These are phyloP conservation scores for Colletotrichum cereale DNA, from an alignment of 2,329 filamentous ascomycete species.

Conservation along the genomic window DNA sequence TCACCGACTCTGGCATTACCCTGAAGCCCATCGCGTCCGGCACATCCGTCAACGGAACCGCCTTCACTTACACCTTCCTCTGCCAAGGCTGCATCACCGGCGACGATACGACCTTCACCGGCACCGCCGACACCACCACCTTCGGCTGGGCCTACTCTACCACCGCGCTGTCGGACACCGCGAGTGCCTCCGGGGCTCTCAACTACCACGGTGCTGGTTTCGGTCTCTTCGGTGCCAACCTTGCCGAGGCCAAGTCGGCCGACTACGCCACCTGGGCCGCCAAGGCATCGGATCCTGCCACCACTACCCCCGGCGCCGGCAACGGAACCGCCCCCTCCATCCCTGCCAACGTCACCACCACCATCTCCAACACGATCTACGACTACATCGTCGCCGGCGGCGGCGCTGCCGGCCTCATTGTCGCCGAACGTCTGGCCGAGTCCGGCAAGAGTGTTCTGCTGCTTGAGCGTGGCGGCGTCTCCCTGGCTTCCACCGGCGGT, in stretches of 20 bases:
- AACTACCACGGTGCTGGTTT: constrained; percentile 43
- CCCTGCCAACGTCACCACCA: constrained; percentile 36
- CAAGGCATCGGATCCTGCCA: constrained; percentile 45
- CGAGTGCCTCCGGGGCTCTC: constrained; percentile 38
- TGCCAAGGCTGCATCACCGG: constrained; percentile 55
- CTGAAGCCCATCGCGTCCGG: constrained; percentile 59
- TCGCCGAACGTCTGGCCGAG: constrained; percentile 39
- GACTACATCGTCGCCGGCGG: constrained; percentile 42
- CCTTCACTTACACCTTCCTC: constrained; percentile 63
- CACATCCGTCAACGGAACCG: constrained; percentile 60
- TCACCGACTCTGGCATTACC: constrained; percentile 51
- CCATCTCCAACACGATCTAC: constrained; percentile 38
- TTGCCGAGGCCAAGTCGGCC: constrained; percentile 41
- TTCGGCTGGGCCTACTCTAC: constrained; percentile 40
- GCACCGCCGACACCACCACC: constrained; percentile 28
- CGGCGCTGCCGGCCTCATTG: constrained; percentile 40
- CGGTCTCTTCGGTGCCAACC: constrained; percentile 42
- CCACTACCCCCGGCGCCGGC: constrained; percentile 27
- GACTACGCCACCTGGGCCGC: constrained; percentile 42
- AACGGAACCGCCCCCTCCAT: constrained; percentile 28
- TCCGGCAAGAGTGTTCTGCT: constrained; percentile 41
- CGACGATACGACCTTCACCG: constrained; percentile 45
- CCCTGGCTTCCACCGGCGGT: constrained; percentile 39
- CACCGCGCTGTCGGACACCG: constrained; percentile 39
- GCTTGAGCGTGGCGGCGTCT: constrained; percentile 36